Evolutionary conservation across 805 yeast species (phyloP).

Genomic region (Yarrowia sp.): DNA sequence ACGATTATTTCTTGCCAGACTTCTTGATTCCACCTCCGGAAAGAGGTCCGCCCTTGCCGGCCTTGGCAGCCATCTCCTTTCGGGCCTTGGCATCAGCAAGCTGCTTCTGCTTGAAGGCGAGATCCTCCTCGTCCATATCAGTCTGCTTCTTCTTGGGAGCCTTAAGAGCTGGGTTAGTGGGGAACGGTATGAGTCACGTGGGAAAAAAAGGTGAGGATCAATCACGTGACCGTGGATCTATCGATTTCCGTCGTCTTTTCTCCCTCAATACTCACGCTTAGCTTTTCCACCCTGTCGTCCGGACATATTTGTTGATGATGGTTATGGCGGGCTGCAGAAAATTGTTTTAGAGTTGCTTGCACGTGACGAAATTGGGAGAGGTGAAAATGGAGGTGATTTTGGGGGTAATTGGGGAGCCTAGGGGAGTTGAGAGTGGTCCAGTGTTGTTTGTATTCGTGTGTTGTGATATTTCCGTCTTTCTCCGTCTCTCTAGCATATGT

Average conservation of each 20-base stretch:
- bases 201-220: too few species aligned
- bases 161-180: conserved; percentile 59
- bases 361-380: neutral
- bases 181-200: neutral
- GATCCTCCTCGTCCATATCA: conserved; percentile 84
- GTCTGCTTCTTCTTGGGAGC: conserved; percentile 79
- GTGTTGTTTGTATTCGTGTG: too few species aligned
- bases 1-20: conserved; percentile 48
- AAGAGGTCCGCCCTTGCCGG: conserved; percentile 88
- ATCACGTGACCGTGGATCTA: too few species aligned
- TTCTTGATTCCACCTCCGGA: conserved; percentile 96
- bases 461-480: too few species aligned
- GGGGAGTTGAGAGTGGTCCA: neutral
- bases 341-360: conserved; percentile 45
- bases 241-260: too few species aligned
- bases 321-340: conserved; percentile 9
- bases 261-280: conserved; percentile 64
- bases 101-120: conserved; percentile 91
- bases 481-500: too few species aligned
- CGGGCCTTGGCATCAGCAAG: conserved; percentile 93
- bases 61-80: conserved; percentile 87
- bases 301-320: conserved; percentile 62
- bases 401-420: neutral
- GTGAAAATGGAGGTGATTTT: neutral
- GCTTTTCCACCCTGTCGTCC: conserved; percentile 98